These are phyloP conservation scores for Plectosphaerella sp. DNA, from an alignment of 2,329 filamentous ascomycete species.

Conservation along the genomic window DNA sequence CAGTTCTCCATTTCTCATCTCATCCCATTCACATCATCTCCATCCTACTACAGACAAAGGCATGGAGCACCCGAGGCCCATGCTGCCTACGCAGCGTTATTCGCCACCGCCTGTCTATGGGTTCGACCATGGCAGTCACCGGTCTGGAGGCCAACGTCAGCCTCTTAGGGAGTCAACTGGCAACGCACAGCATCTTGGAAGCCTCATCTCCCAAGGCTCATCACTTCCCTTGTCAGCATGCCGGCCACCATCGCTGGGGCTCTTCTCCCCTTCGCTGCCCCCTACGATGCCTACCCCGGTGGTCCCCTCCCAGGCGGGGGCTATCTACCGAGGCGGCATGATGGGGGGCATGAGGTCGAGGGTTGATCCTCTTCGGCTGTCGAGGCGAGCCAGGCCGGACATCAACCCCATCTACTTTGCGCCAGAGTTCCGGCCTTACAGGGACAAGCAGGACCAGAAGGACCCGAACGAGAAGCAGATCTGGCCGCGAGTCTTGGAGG, in stretches of 20 bases:
- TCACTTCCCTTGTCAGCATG: constrained; percentile 20
- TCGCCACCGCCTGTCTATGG: constrained; percentile 41
- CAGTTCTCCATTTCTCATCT: constrained; percentile 3
- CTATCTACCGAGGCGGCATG: constrained; percentile 23
- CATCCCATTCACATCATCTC: constrained; percentile 1
- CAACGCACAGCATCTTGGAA: constrained; percentile 37
- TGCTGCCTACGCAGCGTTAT: constrained; percentile 47
- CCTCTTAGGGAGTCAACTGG: constrained; percentile 49
- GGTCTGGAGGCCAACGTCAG: constrained; percentile 24
- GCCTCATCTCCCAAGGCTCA: neutral
- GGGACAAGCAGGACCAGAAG: constrained; percentile 60
- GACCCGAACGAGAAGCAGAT: constrained; percentile 56
- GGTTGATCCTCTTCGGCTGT: constrained; percentile 19
- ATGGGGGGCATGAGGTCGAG: constrained; percentile 19
- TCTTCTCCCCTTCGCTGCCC: constrained; percentile 40
- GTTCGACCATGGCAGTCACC: constrained; percentile 38
- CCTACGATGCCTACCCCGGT: constrained; percentile 46
- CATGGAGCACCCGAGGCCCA: constrained; percentile 33
- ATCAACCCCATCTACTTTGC: constrained; percentile 59
- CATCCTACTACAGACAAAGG: neutral
- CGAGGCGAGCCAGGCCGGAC: constrained; percentile 27
- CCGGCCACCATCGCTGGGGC: constrained; percentile 31
- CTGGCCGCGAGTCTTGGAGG: constrained; percentile 60
- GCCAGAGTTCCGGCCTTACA: constrained; percentile 61
- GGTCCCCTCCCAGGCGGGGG: constrained; percentile 42